phyloP scores from a whole-genome alignment of 306 rosid genomes.

The Trichosanthes truncata region DNA sequence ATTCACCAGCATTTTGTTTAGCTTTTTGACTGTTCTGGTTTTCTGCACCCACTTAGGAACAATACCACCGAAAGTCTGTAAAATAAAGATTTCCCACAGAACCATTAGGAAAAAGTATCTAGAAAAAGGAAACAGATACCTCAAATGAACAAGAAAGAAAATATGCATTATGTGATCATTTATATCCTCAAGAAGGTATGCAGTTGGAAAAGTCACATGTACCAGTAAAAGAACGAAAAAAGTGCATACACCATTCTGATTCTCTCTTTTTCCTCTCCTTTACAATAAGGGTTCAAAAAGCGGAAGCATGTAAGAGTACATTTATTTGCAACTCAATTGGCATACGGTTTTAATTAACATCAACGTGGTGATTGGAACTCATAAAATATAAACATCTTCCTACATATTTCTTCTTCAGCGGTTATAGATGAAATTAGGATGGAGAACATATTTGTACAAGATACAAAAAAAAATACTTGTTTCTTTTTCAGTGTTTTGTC shows the following conservation, averaged over 20 bases:
- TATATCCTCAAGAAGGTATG: too few species aligned
- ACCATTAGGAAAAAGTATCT: slow-evolving; percentile 13
- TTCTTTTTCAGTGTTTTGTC: too few species aligned
- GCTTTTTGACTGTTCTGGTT: slow-evolving; percentile 39
- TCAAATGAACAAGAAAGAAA: background rate
- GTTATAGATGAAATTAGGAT: background rate
- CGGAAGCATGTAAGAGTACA: background rate
- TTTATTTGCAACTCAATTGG: background rate
- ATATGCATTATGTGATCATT: background rate
- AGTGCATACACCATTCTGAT: too few species aligned
- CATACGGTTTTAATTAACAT: background rate
- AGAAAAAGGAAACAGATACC: slow-evolving; percentile 10
- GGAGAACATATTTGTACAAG: background rate
- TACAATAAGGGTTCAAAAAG: background rate
- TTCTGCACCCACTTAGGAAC: slow-evolving; percentile 53
- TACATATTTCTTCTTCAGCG: background rate
- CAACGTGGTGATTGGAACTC: background rate
- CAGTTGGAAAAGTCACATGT: too few species aligned
- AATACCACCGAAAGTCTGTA: slow-evolving; percentile 73
- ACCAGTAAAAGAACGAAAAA: too few species aligned
- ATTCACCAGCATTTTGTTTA: slow-evolving; percentile 58
- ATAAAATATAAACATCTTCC: background rate
- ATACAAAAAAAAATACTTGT: background rate
- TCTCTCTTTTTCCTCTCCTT: background rate
- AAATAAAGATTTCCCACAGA: slow-evolving; percentile 13